Evolutionary conservation across 2,329 filamentous ascomycete genomes (phyloP).

Genomic region (Westerdykella ornata): DNA sequence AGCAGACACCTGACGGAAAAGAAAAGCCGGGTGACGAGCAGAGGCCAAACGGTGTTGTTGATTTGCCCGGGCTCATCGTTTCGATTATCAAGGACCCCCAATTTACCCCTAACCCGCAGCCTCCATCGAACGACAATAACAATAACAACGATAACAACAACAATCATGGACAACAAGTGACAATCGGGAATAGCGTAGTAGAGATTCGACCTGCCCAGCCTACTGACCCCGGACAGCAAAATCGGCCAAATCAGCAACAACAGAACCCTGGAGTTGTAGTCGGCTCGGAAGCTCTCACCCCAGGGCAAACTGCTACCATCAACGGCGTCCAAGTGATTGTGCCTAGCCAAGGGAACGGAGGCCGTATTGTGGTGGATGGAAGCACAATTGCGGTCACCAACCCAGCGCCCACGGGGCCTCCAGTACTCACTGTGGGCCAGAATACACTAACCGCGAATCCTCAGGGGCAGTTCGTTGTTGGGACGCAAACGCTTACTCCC

Average conservation of each 20-base stretch:
- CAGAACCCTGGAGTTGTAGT: constrained; percentile 15
- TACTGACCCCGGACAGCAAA: constrained; percentile 1
- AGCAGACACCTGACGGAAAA: background rate
- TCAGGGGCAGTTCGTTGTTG: constrained; percentile 30
- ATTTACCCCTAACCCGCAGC: constrained; percentile 4
- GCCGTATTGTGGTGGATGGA: constrained; percentile 24
- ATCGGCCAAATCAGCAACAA: constrained; percentile 3
- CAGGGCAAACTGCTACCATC: constrained; percentile 26
- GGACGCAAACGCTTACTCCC: constrained; percentile 26
- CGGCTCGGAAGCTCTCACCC: constrained; percentile 23
- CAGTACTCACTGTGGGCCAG: constrained; percentile 23
- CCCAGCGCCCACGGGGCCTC: constrained; percentile 12
- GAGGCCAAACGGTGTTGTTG: constrained; percentile 1
- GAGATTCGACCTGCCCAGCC: constrained; percentile 14
- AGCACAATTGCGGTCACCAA: constrained; percentile 17
- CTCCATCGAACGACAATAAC: background rate
- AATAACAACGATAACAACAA: background rate
- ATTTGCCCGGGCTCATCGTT: constrained; percentile 10
- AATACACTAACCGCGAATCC: constrained; percentile 27
- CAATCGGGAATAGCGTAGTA: constrained; percentile 18
- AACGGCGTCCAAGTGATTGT: constrained; percentile 28
- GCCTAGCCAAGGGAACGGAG: constrained; percentile 16
- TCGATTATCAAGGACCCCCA: constrained; percentile 10
- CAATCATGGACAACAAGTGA: constrained; percentile 11
- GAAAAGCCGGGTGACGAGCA: background rate